These are phyloP conservation scores for Schoenoplectus triqueter DNA, from an alignment of 202 grass and related monocot species.

Conservation along the genomic window DNA sequence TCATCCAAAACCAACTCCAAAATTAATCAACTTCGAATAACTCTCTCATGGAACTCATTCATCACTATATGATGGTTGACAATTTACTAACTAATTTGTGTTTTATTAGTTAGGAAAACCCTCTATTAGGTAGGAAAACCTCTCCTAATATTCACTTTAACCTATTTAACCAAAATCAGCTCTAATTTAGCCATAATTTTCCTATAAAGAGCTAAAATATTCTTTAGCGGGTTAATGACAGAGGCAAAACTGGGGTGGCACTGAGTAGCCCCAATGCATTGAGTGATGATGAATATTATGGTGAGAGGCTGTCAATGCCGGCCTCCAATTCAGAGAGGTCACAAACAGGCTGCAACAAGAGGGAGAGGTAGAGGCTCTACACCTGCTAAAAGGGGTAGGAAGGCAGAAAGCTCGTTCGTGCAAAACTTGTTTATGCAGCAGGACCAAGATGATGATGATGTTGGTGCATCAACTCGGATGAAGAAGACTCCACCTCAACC, in stretches of 20 bases:
- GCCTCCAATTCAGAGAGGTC: conserved; percentile 51
- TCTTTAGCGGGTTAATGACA: conserved; percentile 52
- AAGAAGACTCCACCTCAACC: conserved; percentile 78
- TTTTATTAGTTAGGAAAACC: neutral
- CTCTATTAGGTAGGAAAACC: neutral
- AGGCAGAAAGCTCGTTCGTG: conserved; percentile 66
- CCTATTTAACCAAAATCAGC: neutral
- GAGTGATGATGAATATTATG: conserved; percentile 81
- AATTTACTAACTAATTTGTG: neutral
- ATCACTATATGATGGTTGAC: conserved; percentile 15
- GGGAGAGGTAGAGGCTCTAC: conserved; percentile 62
- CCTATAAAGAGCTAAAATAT: conserved; percentile 1
- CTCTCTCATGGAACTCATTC: neutral
- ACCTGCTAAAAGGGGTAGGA: conserved; percentile 77
- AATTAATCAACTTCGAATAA: neutral
- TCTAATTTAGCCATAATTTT: neutral
- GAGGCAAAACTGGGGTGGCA: conserved; percentile 54
- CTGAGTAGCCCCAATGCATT: conserved; percentile 67
- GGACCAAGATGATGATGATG: conserved; percentile 58
- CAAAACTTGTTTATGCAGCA: conserved; percentile 67
- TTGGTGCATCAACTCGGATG: conserved; percentile 44
- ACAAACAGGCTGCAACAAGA: conserved; percentile 67
- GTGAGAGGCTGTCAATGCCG: conserved; percentile 57
- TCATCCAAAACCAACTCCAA: neutral
- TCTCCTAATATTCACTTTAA: neutral